These are phyloP conservation scores for Lachnellula hyalina DNA, from an alignment of 2,329 filamentous ascomycete species.

Conservation along the genomic window DNA sequence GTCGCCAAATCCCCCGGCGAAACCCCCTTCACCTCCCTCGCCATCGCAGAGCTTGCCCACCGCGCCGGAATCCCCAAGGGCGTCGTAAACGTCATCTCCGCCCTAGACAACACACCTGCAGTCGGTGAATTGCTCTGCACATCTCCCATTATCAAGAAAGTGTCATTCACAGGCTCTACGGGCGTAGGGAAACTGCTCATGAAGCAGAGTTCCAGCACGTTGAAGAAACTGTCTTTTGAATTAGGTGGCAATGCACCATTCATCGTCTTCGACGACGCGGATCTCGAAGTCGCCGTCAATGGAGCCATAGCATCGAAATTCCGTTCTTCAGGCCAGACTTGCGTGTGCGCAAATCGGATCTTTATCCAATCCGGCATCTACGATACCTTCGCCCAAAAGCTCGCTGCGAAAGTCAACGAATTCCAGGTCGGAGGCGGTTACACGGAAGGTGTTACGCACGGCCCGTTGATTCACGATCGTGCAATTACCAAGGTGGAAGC, in stretches of 20 bases:
- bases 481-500: slow-evolving; percentile 73
- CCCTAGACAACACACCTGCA: slow-evolving; percentile 70
- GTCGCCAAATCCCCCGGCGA: slow-evolving; percentile 89
- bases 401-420: slow-evolving; percentile 64
- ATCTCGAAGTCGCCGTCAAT: slow-evolving; percentile 76
- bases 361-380: slow-evolving; percentile 76
- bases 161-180: slow-evolving; percentile 88
- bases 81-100: slow-evolving; percentile 84
- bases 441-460: slow-evolving; percentile 65
- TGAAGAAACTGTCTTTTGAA: slow-evolving; percentile 81
- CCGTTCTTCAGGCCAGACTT: slow-evolving; percentile 91
- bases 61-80: slow-evolving; percentile 86
- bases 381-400: slow-evolving; percentile 63
- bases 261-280: slow-evolving; percentile 94
- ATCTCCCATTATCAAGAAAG: slow-evolving; percentile 72
- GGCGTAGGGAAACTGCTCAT: slow-evolving; percentile 70
- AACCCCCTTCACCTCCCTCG: slow-evolving; percentile 86
- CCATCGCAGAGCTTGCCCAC: slow-evolving; percentile 78
- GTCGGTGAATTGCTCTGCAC: slow-evolving; percentile 75
- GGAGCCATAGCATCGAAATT: slow-evolving; percentile 88
- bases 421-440: slow-evolving; percentile 77
- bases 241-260: slow-evolving; percentile 94
- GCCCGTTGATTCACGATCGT: slow-evolving; percentile 78
- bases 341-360: slow-evolving; percentile 82
- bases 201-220: slow-evolving; percentile 77